These are phyloP conservation scores for Dipodascus geniculatus DNA, from an alignment of 805 yeast species.

Conservation along the genomic window DNA sequence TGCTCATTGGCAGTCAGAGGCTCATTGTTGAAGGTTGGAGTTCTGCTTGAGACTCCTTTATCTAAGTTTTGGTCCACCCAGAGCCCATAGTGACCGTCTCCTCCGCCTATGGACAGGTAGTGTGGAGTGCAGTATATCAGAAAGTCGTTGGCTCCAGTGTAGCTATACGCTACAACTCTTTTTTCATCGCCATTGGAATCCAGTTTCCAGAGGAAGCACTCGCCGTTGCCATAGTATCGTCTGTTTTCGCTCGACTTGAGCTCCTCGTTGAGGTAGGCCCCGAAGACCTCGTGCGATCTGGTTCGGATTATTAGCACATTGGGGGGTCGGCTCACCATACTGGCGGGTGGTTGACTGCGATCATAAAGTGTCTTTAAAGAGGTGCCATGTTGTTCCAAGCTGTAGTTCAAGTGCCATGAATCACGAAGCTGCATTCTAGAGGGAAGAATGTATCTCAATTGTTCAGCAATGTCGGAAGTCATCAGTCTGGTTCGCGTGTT, in stretches of 20 bases:
- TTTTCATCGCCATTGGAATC: slow-evolving; percentile 15
- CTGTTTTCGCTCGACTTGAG: slow-evolving; percentile 54
- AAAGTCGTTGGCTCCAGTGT: slow-evolving; percentile 81
- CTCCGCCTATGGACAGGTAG: slow-evolving; percentile 80
- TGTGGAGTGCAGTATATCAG: slow-evolving; percentile 72
- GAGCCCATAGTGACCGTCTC: slow-evolving; percentile 84
- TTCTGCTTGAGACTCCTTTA: slow-evolving; percentile 66
- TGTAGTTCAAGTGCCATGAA: slow-evolving; percentile 67
- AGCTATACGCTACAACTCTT: slow-evolving; percentile 71
- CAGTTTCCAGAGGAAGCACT: slow-evolving; percentile 82
- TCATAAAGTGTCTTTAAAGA: slow-evolving; percentile 66
- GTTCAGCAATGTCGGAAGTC: slow-evolving; percentile 52
- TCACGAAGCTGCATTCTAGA: slow-evolving; percentile 66
- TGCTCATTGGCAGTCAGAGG: slow-evolving; percentile 53
- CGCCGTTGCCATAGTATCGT: slow-evolving; percentile 86
- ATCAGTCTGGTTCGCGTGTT: slow-evolving; percentile 50
- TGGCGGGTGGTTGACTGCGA: slow-evolving; percentile 17
- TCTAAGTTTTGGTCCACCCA: slow-evolving; percentile 71
- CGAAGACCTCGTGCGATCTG: slow-evolving; percentile 50
- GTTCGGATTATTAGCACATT: slow-evolving; percentile 68
- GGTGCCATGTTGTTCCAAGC: slow-evolving; percentile 88
- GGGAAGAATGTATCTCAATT: slow-evolving; percentile 64
- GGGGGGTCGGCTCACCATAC: slow-evolving; percentile 28
- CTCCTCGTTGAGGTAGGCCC: slow-evolving; percentile 63
- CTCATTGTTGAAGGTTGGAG: slow-evolving; percentile 86